These are phyloP conservation scores for Herpetomonas muscarum DNA, from an alignment of 208 protist species.

Conservation along the genomic window DNA sequence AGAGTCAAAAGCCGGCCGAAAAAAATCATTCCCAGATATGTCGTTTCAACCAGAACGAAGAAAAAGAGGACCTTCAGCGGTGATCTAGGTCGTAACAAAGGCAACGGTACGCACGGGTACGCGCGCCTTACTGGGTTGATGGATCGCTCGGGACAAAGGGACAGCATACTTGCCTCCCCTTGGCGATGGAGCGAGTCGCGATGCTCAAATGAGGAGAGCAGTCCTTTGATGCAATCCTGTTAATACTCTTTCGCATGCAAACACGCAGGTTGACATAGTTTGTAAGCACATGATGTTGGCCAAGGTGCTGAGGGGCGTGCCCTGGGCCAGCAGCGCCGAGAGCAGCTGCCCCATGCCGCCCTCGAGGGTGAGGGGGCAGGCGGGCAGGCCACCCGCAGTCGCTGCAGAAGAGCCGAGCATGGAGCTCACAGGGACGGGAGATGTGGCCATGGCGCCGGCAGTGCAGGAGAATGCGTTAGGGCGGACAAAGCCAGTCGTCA, in stretches of 20 bases:
- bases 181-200: too few species aligned
- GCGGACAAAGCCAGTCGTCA: conserved; percentile 75
- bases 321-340: conserved; percentile 40
- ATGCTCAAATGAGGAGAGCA: too few species aligned
- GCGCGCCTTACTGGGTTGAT: too few species aligned
- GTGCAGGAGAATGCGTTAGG: conserved; percentile 51
- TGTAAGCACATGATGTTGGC: conserved; percentile 55
- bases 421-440: conserved; percentile 28
- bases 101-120: too few species aligned
- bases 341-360: conserved; percentile 43
- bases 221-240: too few species aligned
- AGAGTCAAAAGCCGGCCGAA: too few species aligned
- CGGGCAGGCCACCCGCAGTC: conserved; percentile 7
- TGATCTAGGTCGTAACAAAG: too few species aligned
- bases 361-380: conserved; percentile 27
- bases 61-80: too few species aligned
- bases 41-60: too few species aligned
- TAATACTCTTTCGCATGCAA: conserved; percentile 88
- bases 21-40: conserved; percentile 3
- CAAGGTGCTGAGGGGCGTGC: conserved; percentile 29
- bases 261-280: conserved; percentile 86
- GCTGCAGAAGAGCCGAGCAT: conserved; percentile 22
- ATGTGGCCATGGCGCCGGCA: conserved; percentile 28
- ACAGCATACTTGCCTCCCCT: too few species aligned
- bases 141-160: too few species aligned